Evolutionary conservation across 257 asterid species (phyloP).

Genomic region (Fraxinus quadrangulata): DNA sequence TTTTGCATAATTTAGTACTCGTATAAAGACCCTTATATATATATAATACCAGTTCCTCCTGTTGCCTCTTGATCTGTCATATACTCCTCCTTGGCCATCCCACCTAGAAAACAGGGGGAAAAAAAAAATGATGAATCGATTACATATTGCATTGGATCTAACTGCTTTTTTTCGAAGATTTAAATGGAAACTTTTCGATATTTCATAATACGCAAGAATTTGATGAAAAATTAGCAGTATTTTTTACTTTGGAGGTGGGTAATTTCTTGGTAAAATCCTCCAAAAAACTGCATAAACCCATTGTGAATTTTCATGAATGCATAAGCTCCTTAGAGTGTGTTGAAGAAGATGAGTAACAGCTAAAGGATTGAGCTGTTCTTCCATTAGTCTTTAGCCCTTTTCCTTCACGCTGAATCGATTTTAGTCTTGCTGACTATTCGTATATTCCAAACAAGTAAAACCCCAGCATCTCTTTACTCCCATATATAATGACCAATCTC

Average conservation of each 20-base stretch:
- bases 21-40: not conserved
- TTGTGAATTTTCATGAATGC: conserved; percentile 86
- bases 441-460: conserved; percentile 50
- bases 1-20: not conserved
- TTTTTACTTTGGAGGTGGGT: conserved; percentile 95
- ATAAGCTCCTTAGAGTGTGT: conserved; percentile 88
- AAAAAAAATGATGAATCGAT: not conserved
- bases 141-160: not conserved
- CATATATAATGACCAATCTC: conserved; percentile 60
- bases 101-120: conserved; percentile 50
- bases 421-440: conserved; percentile 5
- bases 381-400: conserved; percentile 41
- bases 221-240: not conserved
- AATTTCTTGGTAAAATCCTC: conserved; percentile 97
- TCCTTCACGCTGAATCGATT: conserved; percentile 25
- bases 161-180: not conserved
- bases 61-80: conserved; percentile 96
- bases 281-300: conserved; percentile 99
- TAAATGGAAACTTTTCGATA: not conserved
- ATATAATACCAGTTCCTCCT: conserved; percentile 81
- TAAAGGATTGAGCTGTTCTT: conserved; percentile 77
- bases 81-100: conserved; percentile 94
- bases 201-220: not conserved
- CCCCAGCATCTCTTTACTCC: conserved; percentile 66
- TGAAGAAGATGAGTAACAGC: conserved; percentile 96